A percentile compares a stretch with the other conserved stretches of the same genome.
phyloP scores from a whole-genome alignment of 169 alveolate species.

The Cryptosporidium felis region DNA sequence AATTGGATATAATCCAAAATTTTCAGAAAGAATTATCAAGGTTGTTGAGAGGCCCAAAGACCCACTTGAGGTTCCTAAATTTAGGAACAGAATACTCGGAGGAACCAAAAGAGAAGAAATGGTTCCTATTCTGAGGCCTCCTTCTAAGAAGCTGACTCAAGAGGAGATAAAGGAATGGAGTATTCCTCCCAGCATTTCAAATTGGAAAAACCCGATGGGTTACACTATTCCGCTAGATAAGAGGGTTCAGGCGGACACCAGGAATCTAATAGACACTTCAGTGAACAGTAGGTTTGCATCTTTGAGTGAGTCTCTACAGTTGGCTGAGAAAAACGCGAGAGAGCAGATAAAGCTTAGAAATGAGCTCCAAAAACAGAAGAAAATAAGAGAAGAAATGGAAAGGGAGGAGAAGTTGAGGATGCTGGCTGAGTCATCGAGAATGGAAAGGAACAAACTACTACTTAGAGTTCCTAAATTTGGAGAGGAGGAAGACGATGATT shows the following conservation, averaged over 20 bases:
- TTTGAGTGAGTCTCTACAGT: slow-evolving; percentile 90
- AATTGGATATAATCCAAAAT: slow-evolving; percentile 76
- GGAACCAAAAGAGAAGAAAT: slow-evolving; percentile 16
- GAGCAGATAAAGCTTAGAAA: slow-evolving; percentile 95
- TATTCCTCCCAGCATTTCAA: slow-evolving; percentile 97
- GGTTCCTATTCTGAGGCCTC: slow-evolving; percentile 88
- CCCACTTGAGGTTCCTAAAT: slow-evolving; percentile 95
- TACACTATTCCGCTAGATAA: slow-evolving; percentile 96
- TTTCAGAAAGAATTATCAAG: slow-evolving; percentile 86
- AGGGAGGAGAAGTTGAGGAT: slow-evolving; percentile 89
- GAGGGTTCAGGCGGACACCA: slow-evolving; percentile 97
- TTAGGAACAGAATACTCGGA: slow-evolving; percentile 89
- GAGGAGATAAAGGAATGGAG: slow-evolving; percentile 96
- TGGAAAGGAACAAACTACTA: slow-evolving; percentile 78
- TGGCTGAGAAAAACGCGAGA: slow-evolving; percentile 95
- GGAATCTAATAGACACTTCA: slow-evolving; percentile 88
- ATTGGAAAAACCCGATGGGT: slow-evolving; percentile 98
- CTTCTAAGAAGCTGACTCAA: slow-evolving; percentile 92
- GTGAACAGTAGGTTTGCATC: slow-evolving; percentile 94
- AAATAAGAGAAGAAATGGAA: slow-evolving; percentile 88
- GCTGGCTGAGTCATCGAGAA: slow-evolving; percentile 90
- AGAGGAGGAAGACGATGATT: slow-evolving; percentile 64
- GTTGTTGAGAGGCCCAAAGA: slow-evolving; percentile 90
- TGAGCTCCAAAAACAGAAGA: slow-evolving; percentile 86
- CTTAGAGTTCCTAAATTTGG: slow-evolving; percentile 20